These are phyloP conservation scores for Metschnikowia koreensis DNA, from an alignment of 805 yeast species.

Conservation along the genomic window DNA sequence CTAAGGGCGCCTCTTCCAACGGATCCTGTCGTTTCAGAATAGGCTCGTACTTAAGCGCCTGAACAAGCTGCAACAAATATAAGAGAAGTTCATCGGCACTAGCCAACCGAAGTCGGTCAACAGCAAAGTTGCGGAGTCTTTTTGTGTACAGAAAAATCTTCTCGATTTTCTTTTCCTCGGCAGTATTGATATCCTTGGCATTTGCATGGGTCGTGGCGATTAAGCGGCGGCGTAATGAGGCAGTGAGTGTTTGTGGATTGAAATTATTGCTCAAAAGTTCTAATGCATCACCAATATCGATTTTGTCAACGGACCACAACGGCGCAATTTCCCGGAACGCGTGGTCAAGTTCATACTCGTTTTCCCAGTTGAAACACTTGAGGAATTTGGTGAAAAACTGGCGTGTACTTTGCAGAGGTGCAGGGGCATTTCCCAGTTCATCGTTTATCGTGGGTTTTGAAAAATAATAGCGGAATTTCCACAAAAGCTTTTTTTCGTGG, in stretches of 20 bases:
- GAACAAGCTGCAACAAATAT: constrained; percentile 85
- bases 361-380: constrained; percentile 86
- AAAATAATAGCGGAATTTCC: constrained; percentile 85
- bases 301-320: constrained; percentile 62
- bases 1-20: constrained; percentile 55
- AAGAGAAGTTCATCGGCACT: constrained; percentile 76
- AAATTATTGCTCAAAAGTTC: constrained; percentile 82
- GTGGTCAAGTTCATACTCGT: constrained; percentile 74
- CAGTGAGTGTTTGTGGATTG: constrained; percentile 42
- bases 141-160: constrained; percentile 42
- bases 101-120: constrained; percentile 74
- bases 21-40: constrained; percentile 21
- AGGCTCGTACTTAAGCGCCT: constrained; percentile 80
- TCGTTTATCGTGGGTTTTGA: constrained; percentile 43
- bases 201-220: constrained; percentile 15
- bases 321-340: constrained; percentile 68
- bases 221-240: constrained; percentile 14
- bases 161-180: constrained; percentile 30
- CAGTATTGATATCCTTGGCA: constrained; percentile 15
- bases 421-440: constrained; percentile 21
- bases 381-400: constrained; percentile 69
- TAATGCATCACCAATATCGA: constrained; percentile 80
- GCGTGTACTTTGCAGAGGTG: constrained; percentile 49
- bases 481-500: constrained; percentile 79
- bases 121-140: constrained; percentile 82